A percentile compares a stretch with the other conserved stretches of the same genome.
Evolutionary conservation across 176 grass and related monocot species (phyloP).

Genomic region (Carex myosuroides): DNA sequence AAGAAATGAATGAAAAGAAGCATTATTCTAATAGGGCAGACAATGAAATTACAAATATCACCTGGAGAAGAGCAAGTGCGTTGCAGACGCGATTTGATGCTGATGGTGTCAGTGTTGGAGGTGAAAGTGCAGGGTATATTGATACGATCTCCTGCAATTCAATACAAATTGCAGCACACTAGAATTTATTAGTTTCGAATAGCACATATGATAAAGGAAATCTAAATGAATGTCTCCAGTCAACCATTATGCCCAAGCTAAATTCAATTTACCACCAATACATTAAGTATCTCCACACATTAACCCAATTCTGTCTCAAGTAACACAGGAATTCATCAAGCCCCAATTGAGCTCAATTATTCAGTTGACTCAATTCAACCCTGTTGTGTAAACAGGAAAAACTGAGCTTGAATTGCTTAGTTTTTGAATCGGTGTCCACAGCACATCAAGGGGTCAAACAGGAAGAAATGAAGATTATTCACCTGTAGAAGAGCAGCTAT

Average conservation of each 20-base stretch:
- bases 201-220: neutral
- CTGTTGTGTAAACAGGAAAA: neutral
- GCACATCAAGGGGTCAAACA: neutral
- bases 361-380: neutral
- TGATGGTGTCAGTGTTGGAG: slow-evolving; percentile 40
- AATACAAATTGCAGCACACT: neutral
- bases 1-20: neutral
- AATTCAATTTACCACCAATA: neutral
- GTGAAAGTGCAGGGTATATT: slow-evolving; percentile 64
- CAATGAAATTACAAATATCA: slow-evolving; percentile 18
- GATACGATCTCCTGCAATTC: slow-evolving; percentile 62
- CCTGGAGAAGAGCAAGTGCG: slow-evolving; percentile 79
- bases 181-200: neutral
- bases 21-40: neutral
- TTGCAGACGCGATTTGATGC: slow-evolving; percentile 76
- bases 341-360: neutral
- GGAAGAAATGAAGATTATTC: slow-evolving; percentile 13
- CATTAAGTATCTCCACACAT: neutral
- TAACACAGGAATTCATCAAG: neutral
- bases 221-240: neutral
- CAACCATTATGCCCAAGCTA: neutral
- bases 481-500: slow-evolving; percentile 52
- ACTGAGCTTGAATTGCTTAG: neutral
- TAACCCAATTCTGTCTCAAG: neutral
- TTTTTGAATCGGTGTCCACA: neutral